Base-by-base conservation (phyloP, 345 rosid species). In the Gossypium thurberi region DNA sequence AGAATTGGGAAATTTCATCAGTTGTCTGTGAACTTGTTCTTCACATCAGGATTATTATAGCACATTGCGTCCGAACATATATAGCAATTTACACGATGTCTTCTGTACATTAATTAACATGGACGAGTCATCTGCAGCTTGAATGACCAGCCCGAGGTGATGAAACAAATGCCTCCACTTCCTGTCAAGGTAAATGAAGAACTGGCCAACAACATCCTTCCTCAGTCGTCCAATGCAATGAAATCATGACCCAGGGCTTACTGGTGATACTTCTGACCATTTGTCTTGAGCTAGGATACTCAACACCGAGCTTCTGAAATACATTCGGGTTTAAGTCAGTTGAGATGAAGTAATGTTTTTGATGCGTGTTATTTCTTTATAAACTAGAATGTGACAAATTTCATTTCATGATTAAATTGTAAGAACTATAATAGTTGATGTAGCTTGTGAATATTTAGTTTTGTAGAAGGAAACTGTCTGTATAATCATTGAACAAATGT, bases 111-210 rank as follows among this genome's bases (percentile, higher is more conserved):
- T 63, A 44, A 65, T 74, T 80, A 69, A 78, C 61, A 10, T 75
- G 12, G 18, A 47, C 42, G 61, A 60, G 21, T 70, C 7, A 33
- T 8, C 62, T 82, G 75, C 89, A 91, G 97, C 84, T 75, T 91
- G 84, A 90, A 82, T 66, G 95, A 91, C 77, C 73, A 82, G 84
- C 97, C 97, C 3, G 97, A 91, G 72, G 84, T 87, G 61, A 91
- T 91, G 97, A 87, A 86, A 80, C 93, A 89, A 80, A 91, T 91
- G 95, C 95, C 97, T 52, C 91, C 88, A 10, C 90, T 91, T 77
- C 95, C 97, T 1, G 87, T 87, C 74, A 90, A 88, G 82, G 66
- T 91, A 75, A 90, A 92, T 10, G 93, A 92, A 42, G 93, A 92
- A 73, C 85, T 90, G 20, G 92, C 91, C 33, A 87, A 81, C 71